These are phyloP conservation scores for Trichoderma koningiopsis DNA, from an alignment of 2,329 filamentous ascomycete species.

Conservation along the genomic window DNA sequence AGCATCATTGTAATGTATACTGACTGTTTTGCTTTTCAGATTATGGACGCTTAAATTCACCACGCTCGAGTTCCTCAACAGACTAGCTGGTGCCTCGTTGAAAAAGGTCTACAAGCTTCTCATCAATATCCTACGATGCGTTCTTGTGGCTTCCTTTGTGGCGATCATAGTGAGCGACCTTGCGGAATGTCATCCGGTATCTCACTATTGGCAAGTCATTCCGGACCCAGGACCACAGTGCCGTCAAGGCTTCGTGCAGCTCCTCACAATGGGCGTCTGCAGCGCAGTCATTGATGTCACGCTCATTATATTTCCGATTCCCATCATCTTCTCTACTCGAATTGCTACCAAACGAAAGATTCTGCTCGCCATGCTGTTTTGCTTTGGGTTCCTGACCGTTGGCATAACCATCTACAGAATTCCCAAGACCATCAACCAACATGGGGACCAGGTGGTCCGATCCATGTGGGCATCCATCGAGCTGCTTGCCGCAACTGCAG, in stretches of 20 bases:
- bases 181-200: conserved; percentile 4
- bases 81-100: not conserved
- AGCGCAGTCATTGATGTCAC: conserved; percentile 8
- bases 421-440: conserved; percentile 1
- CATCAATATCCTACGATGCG: not conserved
- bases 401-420: conserved; percentile 12
- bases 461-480: conserved; percentile 19
- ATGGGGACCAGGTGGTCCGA: conserved; percentile 5
- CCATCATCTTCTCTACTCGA: conserved; percentile 11
- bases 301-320: conserved; percentile 14
- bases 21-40: not conserved
- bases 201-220: conserved; percentile 11
- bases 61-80: conserved; percentile 7
- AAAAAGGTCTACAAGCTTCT: conserved; percentile 2
- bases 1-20: not conserved
- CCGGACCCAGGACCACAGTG: conserved; percentile 11
- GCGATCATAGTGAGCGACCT: conserved; percentile 5
- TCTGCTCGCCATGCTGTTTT: conserved; percentile 12
- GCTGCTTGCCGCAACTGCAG: conserved; percentile 10
- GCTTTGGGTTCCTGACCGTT: conserved; percentile 7
- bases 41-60: conserved; percentile 16
- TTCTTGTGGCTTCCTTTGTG: conserved; percentile 7
- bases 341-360: conserved; percentile 9
- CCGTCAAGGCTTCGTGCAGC: conserved; percentile 9
- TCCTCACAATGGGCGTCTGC: conserved; percentile 10